Conservation (phyloP, 768 basidiomycete genomes). For the Leccinum imitatum region DNA sequence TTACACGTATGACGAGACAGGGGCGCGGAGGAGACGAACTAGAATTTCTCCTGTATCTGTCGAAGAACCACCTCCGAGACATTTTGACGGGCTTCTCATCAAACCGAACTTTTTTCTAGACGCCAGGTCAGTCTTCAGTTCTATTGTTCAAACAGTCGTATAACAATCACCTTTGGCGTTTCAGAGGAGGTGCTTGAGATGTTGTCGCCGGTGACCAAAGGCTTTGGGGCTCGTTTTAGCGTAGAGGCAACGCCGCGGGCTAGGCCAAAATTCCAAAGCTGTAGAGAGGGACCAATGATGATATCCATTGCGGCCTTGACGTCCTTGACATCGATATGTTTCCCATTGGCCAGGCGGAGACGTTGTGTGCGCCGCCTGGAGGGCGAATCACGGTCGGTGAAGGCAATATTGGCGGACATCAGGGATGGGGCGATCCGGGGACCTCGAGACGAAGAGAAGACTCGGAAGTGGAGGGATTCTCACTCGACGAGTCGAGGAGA, state of each 20-base stretch:
- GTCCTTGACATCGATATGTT: slow-evolving; percentile 16
- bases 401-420: slow-evolving; percentile 16
- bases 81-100: slow-evolving; percentile 27
- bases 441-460: not conserved
- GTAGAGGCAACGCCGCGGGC: slow-evolving; percentile 4
- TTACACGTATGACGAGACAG: slow-evolving; percentile 29
- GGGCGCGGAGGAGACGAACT: slow-evolving; percentile 23
- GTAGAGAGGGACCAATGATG: slow-evolving; percentile 24
- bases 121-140: slow-evolving; percentile 1
- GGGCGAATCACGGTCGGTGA: slow-evolving; percentile 5
- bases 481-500: slow-evolving; percentile 7
- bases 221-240: slow-evolving; percentile 12
- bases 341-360: slow-evolving; percentile 13
- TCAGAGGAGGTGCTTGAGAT: slow-evolving; percentile 9
- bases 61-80: slow-evolving; percentile 20
- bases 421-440: not conserved
- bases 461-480: not conserved
- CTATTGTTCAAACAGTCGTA: not conserved
- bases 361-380: slow-evolving; percentile 9
- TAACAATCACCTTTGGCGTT: slow-evolving; percentile 19
- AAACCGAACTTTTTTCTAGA: slow-evolving; percentile 29
- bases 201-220: slow-evolving; percentile 3
- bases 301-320: slow-evolving; percentile 19
- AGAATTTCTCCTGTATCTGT: slow-evolving; percentile 11
- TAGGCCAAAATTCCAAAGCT: slow-evolving; percentile 21